phyloP scores from a whole-genome alignment of 2,329 filamentous ascomycete genomes.

The Ceratocystiopsis brevicomis region DNA sequence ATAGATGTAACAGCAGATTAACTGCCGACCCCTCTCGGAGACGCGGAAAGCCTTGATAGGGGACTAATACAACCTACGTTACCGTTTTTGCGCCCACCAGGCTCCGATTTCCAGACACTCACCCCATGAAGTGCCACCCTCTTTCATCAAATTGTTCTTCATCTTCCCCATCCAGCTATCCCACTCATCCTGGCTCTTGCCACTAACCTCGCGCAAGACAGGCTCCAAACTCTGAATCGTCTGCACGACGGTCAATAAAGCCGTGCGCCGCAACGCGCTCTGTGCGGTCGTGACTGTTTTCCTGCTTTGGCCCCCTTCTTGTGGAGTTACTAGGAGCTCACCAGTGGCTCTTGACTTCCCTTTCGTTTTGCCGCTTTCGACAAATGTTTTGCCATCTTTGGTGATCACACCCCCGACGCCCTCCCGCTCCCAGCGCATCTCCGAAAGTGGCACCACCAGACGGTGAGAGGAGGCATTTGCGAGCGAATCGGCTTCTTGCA shows the following conservation, averaged over 20 bases:
- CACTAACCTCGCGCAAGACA: slow-evolving; percentile 60
- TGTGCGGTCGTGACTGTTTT: slow-evolving; percentile 48
- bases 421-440: slow-evolving; percentile 75
- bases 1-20: too few relatives aligned
- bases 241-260: slow-evolving; percentile 63
- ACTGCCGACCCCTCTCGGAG: neutral
- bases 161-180: slow-evolving; percentile 74
- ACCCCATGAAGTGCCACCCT: slow-evolving; percentile 60
- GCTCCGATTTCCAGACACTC: slow-evolving; percentile 77
- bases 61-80: slow-evolving; percentile 7
- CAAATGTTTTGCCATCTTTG: slow-evolving; percentile 40
- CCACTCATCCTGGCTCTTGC: slow-evolving; percentile 84
- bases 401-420: slow-evolving; percentile 44
- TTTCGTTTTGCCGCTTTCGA: slow-evolving; percentile 24
- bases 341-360: neutral
- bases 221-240: slow-evolving; percentile 76
- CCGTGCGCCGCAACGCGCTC: slow-evolving; percentile 54
- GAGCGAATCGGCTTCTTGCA: slow-evolving; percentile 61
- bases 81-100: slow-evolving; percentile 67
- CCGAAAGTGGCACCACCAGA: slow-evolving; percentile 69
- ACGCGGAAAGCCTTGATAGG: neutral
- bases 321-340: neutral
- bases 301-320: slow-evolving; percentile 13
- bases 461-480: slow-evolving; percentile 53
- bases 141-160: slow-evolving; percentile 66